Evolutionary conservation across 2,329 filamentous ascomycete species (phyloP).

Genomic region (Cladophialophora yegresii): DNA sequence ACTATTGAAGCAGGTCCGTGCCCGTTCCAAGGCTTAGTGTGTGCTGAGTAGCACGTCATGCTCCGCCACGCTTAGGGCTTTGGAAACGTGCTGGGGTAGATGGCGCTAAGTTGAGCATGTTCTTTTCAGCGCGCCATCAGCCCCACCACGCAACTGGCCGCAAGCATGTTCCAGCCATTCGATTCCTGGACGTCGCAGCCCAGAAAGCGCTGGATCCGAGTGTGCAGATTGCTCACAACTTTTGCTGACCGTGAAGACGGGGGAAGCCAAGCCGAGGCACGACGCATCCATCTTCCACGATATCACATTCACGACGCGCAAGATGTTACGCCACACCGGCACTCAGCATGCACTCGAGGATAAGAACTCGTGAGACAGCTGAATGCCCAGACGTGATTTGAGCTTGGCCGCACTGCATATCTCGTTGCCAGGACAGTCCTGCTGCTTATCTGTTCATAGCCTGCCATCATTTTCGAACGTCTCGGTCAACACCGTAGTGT

Average conservation of each 20-base stretch:
- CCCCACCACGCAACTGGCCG: neutral
- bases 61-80: neutral
- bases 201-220: neutral
- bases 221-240: neutral
- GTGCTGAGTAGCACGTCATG: neutral
- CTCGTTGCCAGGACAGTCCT: neutral
- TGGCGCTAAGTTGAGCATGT: neutral
- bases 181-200: neutral
- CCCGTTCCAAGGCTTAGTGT: neutral
- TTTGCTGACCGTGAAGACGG: neutral
- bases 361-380: neutral
- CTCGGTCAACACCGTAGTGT: neutral
- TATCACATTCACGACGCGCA: neutral
- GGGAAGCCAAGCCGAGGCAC: neutral
- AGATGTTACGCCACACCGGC: neutral
- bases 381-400: neutral
- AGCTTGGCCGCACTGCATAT: neutral
- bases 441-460: neutral
- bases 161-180: neutral
- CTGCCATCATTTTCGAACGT: neutral
- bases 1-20: neutral
- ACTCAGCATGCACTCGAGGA: neutral
- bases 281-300: neutral
- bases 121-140: neutral
- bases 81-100: neutral